These are phyloP conservation scores for Acanthochlamys bracteata DNA, from an alignment of 106 monocot genomes.

Conservation along the genomic window DNA sequence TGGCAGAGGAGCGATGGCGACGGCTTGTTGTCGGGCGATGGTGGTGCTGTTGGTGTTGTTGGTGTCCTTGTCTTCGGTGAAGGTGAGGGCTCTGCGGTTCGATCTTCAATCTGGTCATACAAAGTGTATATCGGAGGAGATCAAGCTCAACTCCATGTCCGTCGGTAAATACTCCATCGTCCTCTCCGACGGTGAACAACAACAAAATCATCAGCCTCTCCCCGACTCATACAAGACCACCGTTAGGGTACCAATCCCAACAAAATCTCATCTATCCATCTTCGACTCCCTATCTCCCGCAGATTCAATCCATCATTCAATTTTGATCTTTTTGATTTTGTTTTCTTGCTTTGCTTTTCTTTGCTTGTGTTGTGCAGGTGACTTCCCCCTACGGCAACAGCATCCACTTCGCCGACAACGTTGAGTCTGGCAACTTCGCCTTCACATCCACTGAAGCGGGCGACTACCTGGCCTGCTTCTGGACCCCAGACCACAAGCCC, in stretches of 20 bases:
- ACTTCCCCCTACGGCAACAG: conserved; percentile 82
- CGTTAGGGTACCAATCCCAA: conserved; percentile 37
- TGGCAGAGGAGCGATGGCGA: no score
- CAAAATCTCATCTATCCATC: not conserved
- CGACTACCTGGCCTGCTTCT: conserved; percentile 89
- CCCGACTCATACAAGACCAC: conserved; percentile 73
- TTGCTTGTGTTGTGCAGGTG: conserved; percentile 31
- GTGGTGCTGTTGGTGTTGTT: not conserved
- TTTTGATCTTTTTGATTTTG: no score
- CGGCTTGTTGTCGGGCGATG: no score
- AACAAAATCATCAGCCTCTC: no score
- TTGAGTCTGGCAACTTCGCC: conserved; percentile 69
- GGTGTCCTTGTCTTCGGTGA: not conserved
- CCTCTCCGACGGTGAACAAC: conserved; percentile 32
- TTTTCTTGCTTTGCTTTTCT: no score
- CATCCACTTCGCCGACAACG: conserved; percentile 66
- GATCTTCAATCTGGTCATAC: conserved; percentile 81
- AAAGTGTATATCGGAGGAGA: conserved; percentile 94
- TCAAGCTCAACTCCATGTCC: conserved; percentile 76
- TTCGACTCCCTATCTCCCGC: not conserved
- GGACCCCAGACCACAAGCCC: conserved; percentile 80
- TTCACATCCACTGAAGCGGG: conserved; percentile 76
- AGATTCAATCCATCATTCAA: not conserved
- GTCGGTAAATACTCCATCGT: conserved; percentile 88
- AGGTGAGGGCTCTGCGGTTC: conserved; percentile 50